Evolutionary conservation across 169 alveolate species (phyloP), one percentile per base, ranked within the genome.

Genomic region (Eimeria acervulina): DNA sequence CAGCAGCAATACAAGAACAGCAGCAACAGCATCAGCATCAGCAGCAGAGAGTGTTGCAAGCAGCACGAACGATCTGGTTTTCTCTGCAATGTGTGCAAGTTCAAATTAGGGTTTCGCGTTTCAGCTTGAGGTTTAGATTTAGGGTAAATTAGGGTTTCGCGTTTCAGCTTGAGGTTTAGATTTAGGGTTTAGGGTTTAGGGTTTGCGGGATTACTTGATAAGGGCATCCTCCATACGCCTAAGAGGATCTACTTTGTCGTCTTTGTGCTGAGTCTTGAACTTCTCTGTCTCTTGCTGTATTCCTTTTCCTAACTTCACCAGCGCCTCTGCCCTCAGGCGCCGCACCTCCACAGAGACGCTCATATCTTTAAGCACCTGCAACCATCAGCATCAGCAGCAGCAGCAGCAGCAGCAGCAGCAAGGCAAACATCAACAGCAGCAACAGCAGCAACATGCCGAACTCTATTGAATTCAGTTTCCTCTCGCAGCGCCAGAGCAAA

Each of bases 321-420:
- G 97, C 40, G 98, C 98, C 94, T 98, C 98, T 7, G 99, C 99
- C n/a, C 99, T 97, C 66, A 97, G 96, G 80, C 97, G 90, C 44
- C 99, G 97, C 97, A 97, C 93, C 1, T 95, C 96, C 44, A 96
- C 95, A 72, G 98, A 99, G 23, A 98, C 99, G 33, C 97, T 96
- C 99, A 98, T 98, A 87, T 98, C 99, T 87, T 97, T 97, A 83
- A 98, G 72, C 4, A 84, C 93, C 96, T 93, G 93, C 52, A 19
- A 23, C n/a, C n/a, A 40, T 31, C 55, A 33, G 61, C 51, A 40
- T 28, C 51, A 84, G 47, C 33, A 91, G 6, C 59, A 42, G 55
- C 26, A 40, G 12, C 28, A 88, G 19, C 17, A 28, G 38, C 84
- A 44, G 84, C 74, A 44, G 66, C 61, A 38, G 68, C 68, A 51